Conservation (phyloP, 768 basidiomycete genomes). For the Psilocybe tampanensis region DNA sequence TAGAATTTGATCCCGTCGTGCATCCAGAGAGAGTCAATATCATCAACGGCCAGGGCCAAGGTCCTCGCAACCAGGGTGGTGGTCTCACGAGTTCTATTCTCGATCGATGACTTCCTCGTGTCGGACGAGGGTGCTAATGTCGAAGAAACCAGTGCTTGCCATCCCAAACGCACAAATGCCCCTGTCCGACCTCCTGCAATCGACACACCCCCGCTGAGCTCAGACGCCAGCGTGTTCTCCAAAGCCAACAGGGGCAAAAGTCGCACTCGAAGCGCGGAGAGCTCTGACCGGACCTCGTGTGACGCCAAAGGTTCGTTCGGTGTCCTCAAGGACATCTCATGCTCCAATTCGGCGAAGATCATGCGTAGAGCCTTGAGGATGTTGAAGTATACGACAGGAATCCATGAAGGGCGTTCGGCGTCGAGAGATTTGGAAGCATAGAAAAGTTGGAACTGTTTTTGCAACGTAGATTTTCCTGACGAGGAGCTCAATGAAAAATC, state of each 20-base stretch:
- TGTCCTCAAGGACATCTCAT: constrained; percentile 42
- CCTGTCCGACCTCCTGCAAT: constrained; percentile 62
- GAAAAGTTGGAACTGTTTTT: constrained; percentile 84
- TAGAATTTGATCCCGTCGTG: constrained; percentile 67
- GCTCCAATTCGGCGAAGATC: constrained; percentile 73
- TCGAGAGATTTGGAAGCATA: constrained; percentile 75
- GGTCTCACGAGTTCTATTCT: constrained; percentile 21
- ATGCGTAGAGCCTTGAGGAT: constrained; percentile 78
- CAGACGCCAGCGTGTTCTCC: constrained; percentile 68
- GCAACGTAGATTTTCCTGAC: constrained; percentile 77
- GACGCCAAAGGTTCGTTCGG: constrained; percentile 25
- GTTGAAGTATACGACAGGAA: constrained; percentile 82
- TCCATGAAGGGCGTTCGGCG: constrained; percentile 73
- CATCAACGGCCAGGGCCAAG: constrained; percentile 47
- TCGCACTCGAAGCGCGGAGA: constrained; percentile 53
- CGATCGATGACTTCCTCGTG: constrained; percentile 21
- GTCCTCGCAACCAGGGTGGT: constrained; percentile 58
- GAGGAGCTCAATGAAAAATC: not conserved
- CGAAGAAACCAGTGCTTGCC: constrained; percentile 60
- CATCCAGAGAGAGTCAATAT: constrained; percentile 68
- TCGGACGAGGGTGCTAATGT: constrained; percentile 40
- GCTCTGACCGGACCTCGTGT: constrained; percentile 35
- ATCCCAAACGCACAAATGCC: constrained; percentile 71
- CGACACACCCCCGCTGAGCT: constrained; percentile 66
- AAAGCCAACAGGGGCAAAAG: constrained; percentile 67